These are phyloP conservation scores for Calophaca sinica DNA, from an alignment of 306 rosid genomes.

Conservation along the genomic window DNA sequence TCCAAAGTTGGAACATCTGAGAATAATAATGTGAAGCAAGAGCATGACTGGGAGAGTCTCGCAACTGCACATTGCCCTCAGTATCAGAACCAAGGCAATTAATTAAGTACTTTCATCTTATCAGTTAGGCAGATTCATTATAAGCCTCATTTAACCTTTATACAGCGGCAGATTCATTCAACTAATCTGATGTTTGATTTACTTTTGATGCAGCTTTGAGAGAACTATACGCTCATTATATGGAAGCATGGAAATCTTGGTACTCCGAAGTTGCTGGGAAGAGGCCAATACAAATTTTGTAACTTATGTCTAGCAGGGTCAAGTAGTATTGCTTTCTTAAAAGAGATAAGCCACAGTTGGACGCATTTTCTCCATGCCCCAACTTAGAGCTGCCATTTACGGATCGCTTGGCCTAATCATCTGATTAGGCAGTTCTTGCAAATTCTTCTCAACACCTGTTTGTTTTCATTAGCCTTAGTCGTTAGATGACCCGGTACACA, in stretches of 20 bases:
- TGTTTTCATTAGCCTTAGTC: background rate
- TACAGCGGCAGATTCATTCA: background rate
- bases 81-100: slow-evolving; percentile 83
- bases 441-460: slow-evolving; percentile 16
- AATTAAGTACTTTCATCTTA: slow-evolving; percentile 40
- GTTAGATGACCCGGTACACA: background rate
- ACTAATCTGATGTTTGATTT: slow-evolving; percentile 25
- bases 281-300: slow-evolving; percentile 61
- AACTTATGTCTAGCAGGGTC: slow-evolving; percentile 37
- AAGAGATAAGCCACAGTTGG: slow-evolving; percentile 35
- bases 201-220: slow-evolving; percentile 65
- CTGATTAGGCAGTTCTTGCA: slow-evolving; percentile 40
- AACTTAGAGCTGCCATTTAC: slow-evolving; percentile 32
- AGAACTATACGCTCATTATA: slow-evolving; percentile 86
- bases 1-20: slow-evolving; percentile 55
- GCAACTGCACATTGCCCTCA: slow-evolving; percentile 70
- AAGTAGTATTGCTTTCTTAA: slow-evolving; percentile 32
- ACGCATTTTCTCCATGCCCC: slow-evolving; percentile 55
- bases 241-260: slow-evolving; percentile 93
- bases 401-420: slow-evolving; percentile 20
- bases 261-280: slow-evolving; percentile 78
- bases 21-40: slow-evolving; percentile 51
- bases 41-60: slow-evolving; percentile 71
- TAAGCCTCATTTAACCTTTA: no score
- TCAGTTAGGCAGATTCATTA: no score